phyloP scores from a whole-genome alignment of 1,284 basidiomycete species.

The Pyrrhoderma noxium region DNA sequence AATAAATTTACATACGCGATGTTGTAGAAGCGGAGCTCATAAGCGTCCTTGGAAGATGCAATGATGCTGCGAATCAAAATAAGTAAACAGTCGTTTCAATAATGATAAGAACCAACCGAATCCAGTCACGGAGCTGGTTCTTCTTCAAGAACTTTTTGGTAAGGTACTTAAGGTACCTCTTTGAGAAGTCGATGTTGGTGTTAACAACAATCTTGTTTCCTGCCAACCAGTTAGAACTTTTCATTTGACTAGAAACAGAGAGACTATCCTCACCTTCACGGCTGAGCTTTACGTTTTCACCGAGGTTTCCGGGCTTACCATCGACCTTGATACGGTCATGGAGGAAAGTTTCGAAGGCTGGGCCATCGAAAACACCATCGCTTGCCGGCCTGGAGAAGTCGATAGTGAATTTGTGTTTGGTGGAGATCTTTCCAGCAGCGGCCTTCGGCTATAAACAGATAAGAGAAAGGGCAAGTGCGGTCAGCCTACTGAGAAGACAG shows the following conservation, averaged over 20 bases:
- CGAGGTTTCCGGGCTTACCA: conserved; percentile 66
- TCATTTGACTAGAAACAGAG: conserved; percentile 1
- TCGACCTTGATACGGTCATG: conserved; percentile 91
- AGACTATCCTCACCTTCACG: conserved; percentile 60
- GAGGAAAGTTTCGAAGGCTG: conserved; percentile 88
- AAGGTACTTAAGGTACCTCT: conserved; percentile 89
- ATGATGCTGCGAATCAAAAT: conserved; percentile 51
- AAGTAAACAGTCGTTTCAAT: conserved; percentile 17
- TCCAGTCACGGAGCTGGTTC: conserved; percentile 80
- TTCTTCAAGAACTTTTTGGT: conserved; percentile 97
- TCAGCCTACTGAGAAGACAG: conserved; percentile 88
- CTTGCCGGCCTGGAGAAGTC: conserved; percentile 91
- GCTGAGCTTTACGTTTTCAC: conserved; percentile 75
- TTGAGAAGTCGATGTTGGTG: conserved; percentile 74
- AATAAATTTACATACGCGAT: conserved; percentile 64
- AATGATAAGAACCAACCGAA: conserved; percentile 40
- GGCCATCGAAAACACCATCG: conserved; percentile 88
- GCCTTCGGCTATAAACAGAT: conserved; percentile 51
- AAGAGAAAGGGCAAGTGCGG: conserved; percentile 32
- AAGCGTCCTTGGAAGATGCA: conserved; percentile 82
- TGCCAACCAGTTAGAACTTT: conserved; percentile 22
- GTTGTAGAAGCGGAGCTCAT: conserved; percentile 91
- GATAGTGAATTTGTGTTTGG: conserved; percentile 89
- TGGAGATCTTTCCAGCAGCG: conserved; percentile 57
- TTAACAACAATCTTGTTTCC: conserved; percentile 76